Evolutionary conservation across 2,329 filamentous ascomycete genomes (phyloP).

Genomic region (Sclerotiophoma versabilis): DNA sequence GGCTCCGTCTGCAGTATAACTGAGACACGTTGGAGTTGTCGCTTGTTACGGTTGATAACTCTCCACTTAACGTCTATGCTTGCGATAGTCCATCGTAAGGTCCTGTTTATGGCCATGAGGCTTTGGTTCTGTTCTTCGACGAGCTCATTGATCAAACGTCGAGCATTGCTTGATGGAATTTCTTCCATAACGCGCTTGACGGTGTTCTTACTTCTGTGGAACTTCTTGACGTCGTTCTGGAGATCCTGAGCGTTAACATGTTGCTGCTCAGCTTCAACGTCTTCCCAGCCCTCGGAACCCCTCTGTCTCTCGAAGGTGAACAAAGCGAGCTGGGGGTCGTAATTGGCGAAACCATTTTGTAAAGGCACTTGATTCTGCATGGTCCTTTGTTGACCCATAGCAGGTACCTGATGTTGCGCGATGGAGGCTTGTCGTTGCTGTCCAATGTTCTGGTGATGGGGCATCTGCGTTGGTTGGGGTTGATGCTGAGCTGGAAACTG

Average conservation of each 20-base stretch:
- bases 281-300: slow-evolving; percentile 33
- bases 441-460: slow-evolving; percentile 26
- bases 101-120: slow-evolving; percentile 31
- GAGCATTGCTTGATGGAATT: slow-evolving; percentile 36
- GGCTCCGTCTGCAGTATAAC: slow-evolving; percentile 41
- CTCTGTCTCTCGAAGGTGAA: slow-evolving; percentile 38
- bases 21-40: slow-evolving; percentile 32
- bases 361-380: slow-evolving; percentile 15
- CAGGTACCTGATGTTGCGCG: slow-evolving; percentile 15
- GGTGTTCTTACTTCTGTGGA: slow-evolving; percentile 25
- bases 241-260: slow-evolving; percentile 32
- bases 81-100: slow-evolving; percentile 38
- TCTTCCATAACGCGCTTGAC: slow-evolving; percentile 32
- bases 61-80: slow-evolving; percentile 37
- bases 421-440: slow-evolving; percentile 27
- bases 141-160: slow-evolving; percentile 35
- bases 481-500: slow-evolving; percentile 24
- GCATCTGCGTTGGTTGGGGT: slow-evolving; percentile 6
- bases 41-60: slow-evolving; percentile 16
- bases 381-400: slow-evolving; percentile 18
- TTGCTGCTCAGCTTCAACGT: slow-evolving; percentile 33
- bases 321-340: slow-evolving; percentile 32
- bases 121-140: slow-evolving; percentile 36
- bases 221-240: slow-evolving; percentile 30
- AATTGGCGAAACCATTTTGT: slow-evolving; percentile 16